phyloP scores from a whole-genome alignment of 164 flowering plant species.

The Nymphaea thermarum region DNA sequence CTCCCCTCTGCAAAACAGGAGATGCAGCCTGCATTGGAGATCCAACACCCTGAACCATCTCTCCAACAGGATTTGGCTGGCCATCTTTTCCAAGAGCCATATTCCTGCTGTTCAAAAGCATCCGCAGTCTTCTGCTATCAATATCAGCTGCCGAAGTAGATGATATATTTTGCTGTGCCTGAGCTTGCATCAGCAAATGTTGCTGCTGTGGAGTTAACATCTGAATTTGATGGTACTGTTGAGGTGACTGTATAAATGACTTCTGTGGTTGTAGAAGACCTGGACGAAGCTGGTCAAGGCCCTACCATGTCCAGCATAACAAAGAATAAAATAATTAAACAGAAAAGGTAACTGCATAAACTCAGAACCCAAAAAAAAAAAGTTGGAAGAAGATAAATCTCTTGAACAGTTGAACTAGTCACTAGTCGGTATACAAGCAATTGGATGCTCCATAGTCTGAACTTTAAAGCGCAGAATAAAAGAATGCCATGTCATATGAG shows the following conservation, averaged over 20 bases:
- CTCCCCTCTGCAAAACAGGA: conserved; percentile 52
- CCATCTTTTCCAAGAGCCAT: conserved; percentile 66
- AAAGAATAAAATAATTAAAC: too few relatives aligned
- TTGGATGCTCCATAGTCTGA: too few relatives aligned
- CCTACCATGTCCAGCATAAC: conserved; percentile 19
- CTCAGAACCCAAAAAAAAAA: too few relatives aligned
- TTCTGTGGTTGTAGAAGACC: conserved; percentile 90
- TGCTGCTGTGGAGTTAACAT: conserved; percentile 59
- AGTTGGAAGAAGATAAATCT: too few relatives aligned
- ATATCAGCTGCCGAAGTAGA: conserved; percentile 66
- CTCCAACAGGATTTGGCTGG: conserved; percentile 64
- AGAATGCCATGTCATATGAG: too few relatives aligned
- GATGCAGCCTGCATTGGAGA: conserved; percentile 56
- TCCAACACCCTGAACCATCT: conserved; percentile 69
- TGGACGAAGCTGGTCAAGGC: conserved; percentile 66
- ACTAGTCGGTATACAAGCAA: too few relatives aligned
- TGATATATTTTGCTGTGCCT: conserved; percentile 55
- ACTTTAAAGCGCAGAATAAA: too few relatives aligned
- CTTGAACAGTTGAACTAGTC: too few relatives aligned
- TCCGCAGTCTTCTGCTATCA: conserved; percentile 71
- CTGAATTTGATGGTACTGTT: conserved; percentile 82
- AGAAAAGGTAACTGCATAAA: background rate
- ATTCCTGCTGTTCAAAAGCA: conserved; percentile 60
- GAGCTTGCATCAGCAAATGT: conserved; percentile 57
- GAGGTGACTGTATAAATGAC: conserved; percentile 72